Base-by-base conservation (phyloP, 345 rosid genomes). In the Ailanthus altissimus region DNA sequence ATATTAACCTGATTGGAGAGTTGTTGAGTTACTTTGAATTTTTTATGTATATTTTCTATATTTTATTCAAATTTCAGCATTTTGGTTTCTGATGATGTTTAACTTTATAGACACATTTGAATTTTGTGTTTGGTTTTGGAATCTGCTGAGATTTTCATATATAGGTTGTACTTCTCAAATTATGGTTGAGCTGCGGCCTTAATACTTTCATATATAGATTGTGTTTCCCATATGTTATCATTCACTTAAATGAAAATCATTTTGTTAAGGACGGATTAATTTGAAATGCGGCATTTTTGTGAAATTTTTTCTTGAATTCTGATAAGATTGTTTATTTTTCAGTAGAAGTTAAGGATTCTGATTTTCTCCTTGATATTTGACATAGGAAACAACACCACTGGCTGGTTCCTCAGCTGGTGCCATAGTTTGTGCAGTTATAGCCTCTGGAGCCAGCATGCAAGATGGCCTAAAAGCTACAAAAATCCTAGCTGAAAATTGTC, bases 321-420 rank as follows among this genome's bases (percentile, higher is more conserved):
- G 43, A 6, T 32, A 32, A 46, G 15, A 43, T 45, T 40, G 16
- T 74, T 60, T 45, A 16, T 45, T 5, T n/a, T 45, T 59, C 40
- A 0, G 15, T 18, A 2, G 56, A 62, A 15, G 5, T 61, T 18
- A 36, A 32, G 14, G 2, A 50, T 26, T 49, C 46, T 49, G 5
- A 51, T 64, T 9, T n/a, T n/a, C 63, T 50, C 11, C 70, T 38
- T 50, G 16, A 60, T 45, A 9, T 58, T 36, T 68, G 46, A 64
- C 76, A 75, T 81, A 96, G 98, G 97, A 96, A 49, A 93, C 91
- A 12, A 92, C 98, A 67, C 99, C 99, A 63, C 81, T 96, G 56
- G 93, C 98, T 25, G 98, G 99, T 76, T 84, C 98, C 51, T 95
- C 99, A 54, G 99, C 98, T 66, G 98, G 98, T 46, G 97, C 99